A percentile compares a stretch with the other conserved stretches of the same genome.
These are phyloP conservation scores for Monascus ruber DNA, from an alignment of 2,329 filamentous ascomycete species.

Conservation along the genomic window DNA sequence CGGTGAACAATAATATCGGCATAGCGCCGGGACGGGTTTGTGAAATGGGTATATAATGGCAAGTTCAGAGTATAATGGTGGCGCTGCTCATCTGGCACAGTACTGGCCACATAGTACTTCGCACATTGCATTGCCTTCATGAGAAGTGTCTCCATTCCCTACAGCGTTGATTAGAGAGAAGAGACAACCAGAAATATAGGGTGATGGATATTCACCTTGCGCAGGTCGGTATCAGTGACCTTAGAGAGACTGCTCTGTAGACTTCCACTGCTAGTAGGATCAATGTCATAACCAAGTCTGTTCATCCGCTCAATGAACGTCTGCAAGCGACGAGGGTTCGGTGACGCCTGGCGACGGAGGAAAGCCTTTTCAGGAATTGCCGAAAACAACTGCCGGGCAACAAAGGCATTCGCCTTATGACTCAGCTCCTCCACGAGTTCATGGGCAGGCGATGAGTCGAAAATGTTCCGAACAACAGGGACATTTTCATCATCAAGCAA, in stretches of 20 bases:
- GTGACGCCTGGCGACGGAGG: constrained; percentile 72
- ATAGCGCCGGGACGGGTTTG: constrained; percentile 86
- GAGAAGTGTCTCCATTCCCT: constrained; percentile 89
- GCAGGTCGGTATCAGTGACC: constrained; percentile 74
- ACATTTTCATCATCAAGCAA: constrained; percentile 97
- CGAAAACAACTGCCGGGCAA: constrained; percentile 70
- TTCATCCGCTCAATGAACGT: constrained; percentile 91
- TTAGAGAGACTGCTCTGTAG: constrained; percentile 93
- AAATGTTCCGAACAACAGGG: constrained; percentile 91
- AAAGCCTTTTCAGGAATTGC: constrained; percentile 85
- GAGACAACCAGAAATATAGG: background rate
- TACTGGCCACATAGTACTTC: constrained; percentile 84
- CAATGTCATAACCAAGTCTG: constrained; percentile 78
- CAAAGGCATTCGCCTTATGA: constrained; percentile 82
- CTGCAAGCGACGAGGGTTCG: constrained; percentile 77
- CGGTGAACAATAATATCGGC: constrained; percentile 92
- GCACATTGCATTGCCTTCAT: constrained; percentile 93
- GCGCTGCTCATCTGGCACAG: constrained; percentile 63
- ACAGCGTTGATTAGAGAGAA: constrained; percentile 6
- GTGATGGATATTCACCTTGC: constrained; percentile 47
- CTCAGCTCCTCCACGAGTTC: constrained; percentile 92
- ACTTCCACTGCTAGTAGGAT: constrained; percentile 76
- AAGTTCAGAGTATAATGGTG: constrained; percentile 88
- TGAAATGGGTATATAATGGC: constrained; percentile 94
- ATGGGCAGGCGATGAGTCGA: constrained; percentile 76